These are phyloP conservation scores for Haplographium delicatum DNA, from an alignment of 495 filamentous ascomycete species.

Conservation along the genomic window DNA sequence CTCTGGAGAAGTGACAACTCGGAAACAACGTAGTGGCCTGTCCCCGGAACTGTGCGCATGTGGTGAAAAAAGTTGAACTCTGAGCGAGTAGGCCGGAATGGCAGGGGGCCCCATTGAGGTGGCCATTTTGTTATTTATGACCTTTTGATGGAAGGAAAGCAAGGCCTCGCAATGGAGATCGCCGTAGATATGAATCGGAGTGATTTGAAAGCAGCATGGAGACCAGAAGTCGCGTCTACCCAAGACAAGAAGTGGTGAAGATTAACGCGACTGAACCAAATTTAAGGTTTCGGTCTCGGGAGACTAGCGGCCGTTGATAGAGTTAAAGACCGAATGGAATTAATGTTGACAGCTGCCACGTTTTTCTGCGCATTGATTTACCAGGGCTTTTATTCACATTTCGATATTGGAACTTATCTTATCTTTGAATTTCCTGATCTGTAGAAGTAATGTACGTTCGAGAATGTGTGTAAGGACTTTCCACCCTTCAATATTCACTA, in stretches of 20 bases:
- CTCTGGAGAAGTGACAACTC: conserved; percentile 19
- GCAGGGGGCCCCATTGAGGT: conserved; percentile 19
- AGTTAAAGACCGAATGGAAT: too few relatives aligned
- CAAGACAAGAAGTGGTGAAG: neutral
- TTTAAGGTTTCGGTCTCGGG: conserved; percentile 8
- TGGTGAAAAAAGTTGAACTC: conserved; percentile 23
- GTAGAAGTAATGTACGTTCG: too few relatives aligned
- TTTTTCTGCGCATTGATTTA: too few relatives aligned
- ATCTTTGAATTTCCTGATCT: too few relatives aligned
- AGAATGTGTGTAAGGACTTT: too few relatives aligned
- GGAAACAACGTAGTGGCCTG: conserved; percentile 23
- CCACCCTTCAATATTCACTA: too few relatives aligned
- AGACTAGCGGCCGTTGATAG: neutral
- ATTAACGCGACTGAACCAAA: neutral
- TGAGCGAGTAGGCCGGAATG: conserved; percentile 18
- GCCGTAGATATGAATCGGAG: neutral
- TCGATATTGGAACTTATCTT: too few relatives aligned
- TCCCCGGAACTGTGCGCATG: conserved; percentile 12
- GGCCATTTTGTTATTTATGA: conserved; percentile 11
- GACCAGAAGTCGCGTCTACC: neutral
- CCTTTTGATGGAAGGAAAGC: neutral
- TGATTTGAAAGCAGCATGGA: conserved; percentile 4
- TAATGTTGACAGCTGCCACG: too few relatives aligned
- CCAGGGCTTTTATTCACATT: too few relatives aligned
- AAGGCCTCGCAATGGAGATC: conserved; percentile 1